Conservation (phyloP, 331 rosid genomes). For the Telfairia occidentalis region DNA sequence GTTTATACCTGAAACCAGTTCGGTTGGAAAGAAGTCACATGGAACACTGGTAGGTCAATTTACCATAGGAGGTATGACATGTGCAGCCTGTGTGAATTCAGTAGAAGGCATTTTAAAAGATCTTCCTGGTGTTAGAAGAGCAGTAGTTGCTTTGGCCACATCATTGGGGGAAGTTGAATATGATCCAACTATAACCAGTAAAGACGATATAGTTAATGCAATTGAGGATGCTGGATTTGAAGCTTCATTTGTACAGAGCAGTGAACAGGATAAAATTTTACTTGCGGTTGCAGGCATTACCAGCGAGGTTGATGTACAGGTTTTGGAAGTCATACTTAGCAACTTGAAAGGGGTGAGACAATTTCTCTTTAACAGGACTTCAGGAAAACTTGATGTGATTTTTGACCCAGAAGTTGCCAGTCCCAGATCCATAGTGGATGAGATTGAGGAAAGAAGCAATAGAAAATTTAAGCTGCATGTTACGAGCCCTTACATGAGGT, state of each 20-base stretch:
- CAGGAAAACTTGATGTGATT: constrained; percentile 55
- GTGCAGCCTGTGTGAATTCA: constrained; percentile 96
- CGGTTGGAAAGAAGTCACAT: constrained; percentile 38
- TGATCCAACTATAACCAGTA: constrained; percentile 51
- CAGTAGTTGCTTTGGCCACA: constrained; percentile 90
- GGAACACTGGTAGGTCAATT: constrained; percentile 72
- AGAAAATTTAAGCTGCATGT: constrained; percentile 63
- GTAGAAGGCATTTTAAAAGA: constrained; percentile 76
- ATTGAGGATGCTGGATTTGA: constrained; percentile 96
- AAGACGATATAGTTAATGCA: constrained; percentile 76
- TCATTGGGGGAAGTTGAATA: constrained; percentile 89
- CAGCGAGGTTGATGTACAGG: constrained; percentile 42
- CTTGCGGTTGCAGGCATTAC: constrained; percentile 59
- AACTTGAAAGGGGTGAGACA: constrained; percentile 58
- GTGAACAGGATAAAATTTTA: constrained; percentile 60
- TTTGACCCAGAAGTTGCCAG: constrained; percentile 74
- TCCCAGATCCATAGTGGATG: constrained; percentile 83
- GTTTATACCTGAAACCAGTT: constrained; percentile 61
- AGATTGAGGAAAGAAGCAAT: constrained; percentile 49
- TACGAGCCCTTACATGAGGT: constrained; percentile 65
- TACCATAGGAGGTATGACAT: constrained; percentile 91
- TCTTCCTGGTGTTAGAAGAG: constrained; percentile 77
- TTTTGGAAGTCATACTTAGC: constrained; percentile 55
- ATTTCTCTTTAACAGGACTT: constrained; percentile 44
- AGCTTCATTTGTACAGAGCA: constrained; percentile 72